Evolutionary conservation across 2,329 filamentous ascomycete genomes (phyloP), one percentile per base, ranked within the genome.

Genomic region (Graphilbum sp.): DNA sequence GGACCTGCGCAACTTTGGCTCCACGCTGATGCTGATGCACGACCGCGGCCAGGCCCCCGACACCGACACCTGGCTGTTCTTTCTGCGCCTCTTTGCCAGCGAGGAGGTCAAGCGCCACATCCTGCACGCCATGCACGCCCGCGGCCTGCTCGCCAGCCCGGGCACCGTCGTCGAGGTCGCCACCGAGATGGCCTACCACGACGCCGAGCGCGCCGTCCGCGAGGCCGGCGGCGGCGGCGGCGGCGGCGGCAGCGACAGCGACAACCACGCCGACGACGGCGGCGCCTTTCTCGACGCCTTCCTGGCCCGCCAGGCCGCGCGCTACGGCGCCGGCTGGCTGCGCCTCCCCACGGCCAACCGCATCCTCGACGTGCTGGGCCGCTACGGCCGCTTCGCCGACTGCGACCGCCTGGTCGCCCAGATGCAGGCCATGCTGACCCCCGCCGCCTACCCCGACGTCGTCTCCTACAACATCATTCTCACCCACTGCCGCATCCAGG

Each of bases 61-160:
- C 35, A 48, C 61, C 3, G 49, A 51, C 15, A 69, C 67, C 0
- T 71, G 67, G 67, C 45, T 62, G 3, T 53, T 63, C 4, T 65
- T 69, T 41, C 51, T 71, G 16, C 51, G 55, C n/a, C 54, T 70
- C 33, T 67, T 79, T 41, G 67, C 72, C 51, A 67, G 67, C 11
- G 73, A 77, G 49, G 64, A 70, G n/a, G 60, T 64, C 36, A 57
- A 59, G 37, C 58, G 60, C 19, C 61, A 64, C 45, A 52, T 67
- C 23, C 49, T 70, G 23, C 56, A 58, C 12, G 54, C 55, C 40
- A 69, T 71, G 64, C 54, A 62, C 39, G 50, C 57, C 27, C 53
- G 59, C 16, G 61, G 60, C 19, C 53, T 68, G 35, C 54, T 70
- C 31, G 48, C 55, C 8, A 54, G 58, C 19, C 50, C 52, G 0